A percentile compares a stretch with the other conserved stretches of the same genome.
Conservation (phyloP, 345 rosid genomes). For the Lepidium africanum region DNA sequence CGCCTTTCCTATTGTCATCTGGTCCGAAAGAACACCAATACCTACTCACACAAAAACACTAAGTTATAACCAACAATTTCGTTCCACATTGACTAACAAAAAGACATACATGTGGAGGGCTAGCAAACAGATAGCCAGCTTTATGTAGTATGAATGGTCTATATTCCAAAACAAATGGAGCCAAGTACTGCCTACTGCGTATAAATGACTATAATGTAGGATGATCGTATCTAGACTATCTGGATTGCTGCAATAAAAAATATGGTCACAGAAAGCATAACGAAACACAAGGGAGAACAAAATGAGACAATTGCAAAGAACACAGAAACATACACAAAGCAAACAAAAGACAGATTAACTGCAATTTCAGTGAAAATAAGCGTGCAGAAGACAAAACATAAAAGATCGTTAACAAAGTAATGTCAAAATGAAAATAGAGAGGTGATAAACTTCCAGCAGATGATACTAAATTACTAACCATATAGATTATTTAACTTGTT, state of each 20-base stretch:
- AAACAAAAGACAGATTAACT: background rate
- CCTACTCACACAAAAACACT: constrained; percentile 36
- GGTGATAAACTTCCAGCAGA: background rate
- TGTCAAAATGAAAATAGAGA: background rate
- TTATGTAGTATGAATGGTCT: background rate
- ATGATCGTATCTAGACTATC: background rate
- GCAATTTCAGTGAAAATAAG: background rate
- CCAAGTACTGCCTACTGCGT: background rate
- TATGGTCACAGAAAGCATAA: background rate
- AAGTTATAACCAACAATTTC: background rate
- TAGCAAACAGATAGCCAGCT: background rate
- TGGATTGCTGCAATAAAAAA: background rate
- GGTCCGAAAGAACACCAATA: constrained; percentile 99
- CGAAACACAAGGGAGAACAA: background rate
- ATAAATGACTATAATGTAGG: background rate
- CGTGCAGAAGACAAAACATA: background rate
- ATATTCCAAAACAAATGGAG: background rate
- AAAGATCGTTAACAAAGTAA: background rate
- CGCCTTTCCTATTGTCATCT: constrained; percentile 88
- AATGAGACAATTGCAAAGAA: background rate
- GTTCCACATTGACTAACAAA: background rate
- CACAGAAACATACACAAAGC: background rate
- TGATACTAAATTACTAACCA: background rate
- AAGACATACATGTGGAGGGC: background rate
- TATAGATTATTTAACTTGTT: background rate